Percentiles rank a stretch among this genome's conserved stretches.
phyloP scores from a whole-genome alignment of 805 yeast genomes.

The Saturnispora dispora region DNA sequence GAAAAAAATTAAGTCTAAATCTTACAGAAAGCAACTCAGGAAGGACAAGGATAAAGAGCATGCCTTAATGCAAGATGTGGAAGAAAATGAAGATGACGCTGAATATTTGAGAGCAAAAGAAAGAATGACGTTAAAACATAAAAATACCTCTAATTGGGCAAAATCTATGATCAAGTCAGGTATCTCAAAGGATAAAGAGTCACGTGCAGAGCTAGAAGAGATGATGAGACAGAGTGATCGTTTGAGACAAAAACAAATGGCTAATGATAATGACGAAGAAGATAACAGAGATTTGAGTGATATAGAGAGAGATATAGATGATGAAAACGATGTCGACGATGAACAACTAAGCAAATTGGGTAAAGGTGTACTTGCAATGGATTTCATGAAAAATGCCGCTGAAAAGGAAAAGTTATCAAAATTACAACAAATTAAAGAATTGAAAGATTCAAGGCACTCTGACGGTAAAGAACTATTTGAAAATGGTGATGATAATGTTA shows the following conservation, averaged over 20 bases:
- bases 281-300: slow-evolving; percentile 41
- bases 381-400: slow-evolving; percentile 89
- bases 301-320: slow-evolving; percentile 38
- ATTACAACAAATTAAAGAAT: slow-evolving; percentile 38
- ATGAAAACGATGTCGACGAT: slow-evolving; percentile 29
- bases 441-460: slow-evolving; percentile 41
- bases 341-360: slow-evolving; percentile 43
- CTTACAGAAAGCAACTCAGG: slow-evolving; percentile 78
- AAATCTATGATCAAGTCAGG: slow-evolving; percentile 83
- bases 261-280: slow-evolving; percentile 27
- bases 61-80: slow-evolving; percentile 47
- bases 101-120: slow-evolving; percentile 78
- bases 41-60: slow-evolving; percentile 67
- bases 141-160: slow-evolving; percentile 86
- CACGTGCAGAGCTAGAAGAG: slow-evolving; percentile 86
- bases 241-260: slow-evolving; percentile 63
- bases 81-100: slow-evolving; percentile 46
- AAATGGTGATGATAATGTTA: slow-evolving; percentile 28
- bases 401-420: slow-evolving; percentile 56
- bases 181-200: slow-evolving; percentile 74
- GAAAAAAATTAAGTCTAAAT: slow-evolving; percentile 90
- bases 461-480: slow-evolving; percentile 31
- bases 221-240: slow-evolving; percentile 85
- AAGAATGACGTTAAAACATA: slow-evolving; percentile 87
- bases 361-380: slow-evolving; percentile 90